Conservation (phyloP, 2,329 filamentous ascomycete species). For the Aureobasidium subglaciale region DNA sequence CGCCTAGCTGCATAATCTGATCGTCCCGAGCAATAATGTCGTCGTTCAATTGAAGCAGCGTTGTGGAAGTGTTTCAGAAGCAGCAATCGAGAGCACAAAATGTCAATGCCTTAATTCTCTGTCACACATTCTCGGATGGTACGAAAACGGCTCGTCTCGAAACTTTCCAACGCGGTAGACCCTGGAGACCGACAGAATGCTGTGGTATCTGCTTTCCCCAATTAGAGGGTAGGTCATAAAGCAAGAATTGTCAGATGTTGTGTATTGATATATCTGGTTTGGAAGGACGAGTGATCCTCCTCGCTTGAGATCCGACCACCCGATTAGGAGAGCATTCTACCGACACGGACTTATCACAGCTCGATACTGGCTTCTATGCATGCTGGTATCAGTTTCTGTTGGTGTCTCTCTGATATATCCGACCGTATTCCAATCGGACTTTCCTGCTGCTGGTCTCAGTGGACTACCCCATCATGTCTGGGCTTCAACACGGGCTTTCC, state of each 20-base stretch:
- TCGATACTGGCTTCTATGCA: slow-evolving; percentile 65
- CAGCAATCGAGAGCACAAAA: neutral
- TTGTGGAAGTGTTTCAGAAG: neutral
- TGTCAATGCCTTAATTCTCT: neutral
- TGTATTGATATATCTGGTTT: neutral
- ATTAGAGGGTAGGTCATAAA: slow-evolving; percentile 59
- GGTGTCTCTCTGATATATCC: slow-evolving; percentile 66
- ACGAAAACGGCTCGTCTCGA: neutral
- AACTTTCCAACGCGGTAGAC: neutral
- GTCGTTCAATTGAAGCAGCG: neutral
- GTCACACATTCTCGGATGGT: neutral
- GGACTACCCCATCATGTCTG: slow-evolving; percentile 73
- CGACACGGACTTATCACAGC: slow-evolving; percentile 65
- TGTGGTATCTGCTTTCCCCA: slow-evolving; percentile 57
- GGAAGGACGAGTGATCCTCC: slow-evolving; percentile 67
- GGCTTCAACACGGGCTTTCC: slow-evolving; percentile 63
- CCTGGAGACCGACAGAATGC: slow-evolving; percentile 22
- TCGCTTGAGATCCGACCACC: slow-evolving; percentile 55
- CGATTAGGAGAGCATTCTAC: slow-evolving; percentile 57
- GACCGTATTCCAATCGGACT: slow-evolving; percentile 65
- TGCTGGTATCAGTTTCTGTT: slow-evolving; percentile 65
- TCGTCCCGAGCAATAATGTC: neutral
- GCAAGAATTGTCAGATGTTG: neutral
- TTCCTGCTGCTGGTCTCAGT: slow-evolving; percentile 63
- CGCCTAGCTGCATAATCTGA: slow-evolving; percentile 4